Base-by-base conservation (phyloP, 495 filamentous ascomycete genomes). In the Aspergillus indologenus region DNA sequence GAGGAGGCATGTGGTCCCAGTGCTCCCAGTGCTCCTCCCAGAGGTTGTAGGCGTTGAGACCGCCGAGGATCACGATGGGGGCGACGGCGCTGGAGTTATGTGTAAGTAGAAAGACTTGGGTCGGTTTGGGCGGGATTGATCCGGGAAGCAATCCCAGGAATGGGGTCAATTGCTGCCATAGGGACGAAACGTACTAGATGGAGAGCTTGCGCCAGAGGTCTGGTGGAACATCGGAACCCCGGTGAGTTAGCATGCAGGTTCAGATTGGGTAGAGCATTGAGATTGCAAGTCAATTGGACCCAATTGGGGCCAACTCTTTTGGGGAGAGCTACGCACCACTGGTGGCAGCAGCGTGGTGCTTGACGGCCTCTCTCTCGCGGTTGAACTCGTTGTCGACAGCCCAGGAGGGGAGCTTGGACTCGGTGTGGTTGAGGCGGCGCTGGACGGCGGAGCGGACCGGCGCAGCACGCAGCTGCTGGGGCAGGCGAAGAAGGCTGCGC, bases 21-120 rank as follows among this genome's bases (percentile, higher is more conserved):
- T 97, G 92, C 79, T 94, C 89, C 92, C 91, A 96, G 76, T 97
- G 92, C 84, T 95, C 90, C 59, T 81, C 83, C 91, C 91, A 97
- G 58, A 94, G 85, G 72, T 82, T 85, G 71, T 90, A 94, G 67
- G 93, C 90, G 74, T 96, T 97, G 67, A 85, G 65, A 57, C 78
- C 72, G 46, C 87, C 84, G 62, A 90, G 74, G 61, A 90, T 77
- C 58, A 97, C 79, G 72, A 71, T 75, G 51, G 91, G 90, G 63
- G 87, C 75, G 44, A 87, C 78, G 66, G 76, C 83, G 68, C 91
- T 95, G 65, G 59, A 31, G 2, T 60, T 17, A 42, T 70, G 26
- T 65, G 65, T 61, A 60, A 46, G 9, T 43, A 20, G 44, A 21
- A 19, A 31, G 52, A 29, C 12, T 40, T 40, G 34, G 12, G 2